Percentiles rank a stretch among this genome's conserved stretches.
Evolutionary conservation across 305 asterid species (phyloP).

Genomic region (Lippia alba): DNA sequence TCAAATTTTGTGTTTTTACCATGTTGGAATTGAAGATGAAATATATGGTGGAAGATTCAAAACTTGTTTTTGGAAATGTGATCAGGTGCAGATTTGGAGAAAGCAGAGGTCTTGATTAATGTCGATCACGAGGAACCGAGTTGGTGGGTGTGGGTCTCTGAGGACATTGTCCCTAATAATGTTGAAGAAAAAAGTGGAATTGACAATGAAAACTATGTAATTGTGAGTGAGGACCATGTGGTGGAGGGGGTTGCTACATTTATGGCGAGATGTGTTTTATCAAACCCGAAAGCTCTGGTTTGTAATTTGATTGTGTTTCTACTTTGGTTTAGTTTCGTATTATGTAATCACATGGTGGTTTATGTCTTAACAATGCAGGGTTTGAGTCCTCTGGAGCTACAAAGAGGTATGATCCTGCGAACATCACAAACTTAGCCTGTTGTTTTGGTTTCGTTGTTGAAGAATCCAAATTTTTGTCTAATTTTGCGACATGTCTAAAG

Average conservation of each 20-base stretch:
- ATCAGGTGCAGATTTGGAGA: slow-evolving; percentile 39
- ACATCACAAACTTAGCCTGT: background rate
- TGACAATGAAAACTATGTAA: slow-evolving; percentile 74
- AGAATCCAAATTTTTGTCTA: background rate
- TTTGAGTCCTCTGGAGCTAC: slow-evolving; percentile 76
- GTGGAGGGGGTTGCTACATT: slow-evolving; percentile 87
- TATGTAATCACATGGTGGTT: slow-evolving; percentile 21
- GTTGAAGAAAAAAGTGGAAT: slow-evolving; percentile 76
- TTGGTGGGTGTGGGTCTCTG: slow-evolving; percentile 97
- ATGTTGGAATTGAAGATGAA: background rate
- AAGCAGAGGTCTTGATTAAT: slow-evolving; percentile 49
- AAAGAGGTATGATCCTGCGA: slow-evolving; percentile 54
- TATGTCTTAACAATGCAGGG: slow-evolving; percentile 55
- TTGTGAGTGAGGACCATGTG: slow-evolving; percentile 79
- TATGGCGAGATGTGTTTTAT: slow-evolving; percentile 79
- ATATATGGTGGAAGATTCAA: slow-evolving; percentile 12
- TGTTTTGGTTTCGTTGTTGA: background rate
- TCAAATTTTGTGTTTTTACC: background rate
- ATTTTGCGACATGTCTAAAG: background rate
- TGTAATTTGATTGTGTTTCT: background rate
- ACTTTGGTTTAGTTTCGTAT: slow-evolving; percentile 1
- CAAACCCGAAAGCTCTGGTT: slow-evolving; percentile 17
- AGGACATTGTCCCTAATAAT: slow-evolving; percentile 59
- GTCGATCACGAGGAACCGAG: slow-evolving; percentile 77
- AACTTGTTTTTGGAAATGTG: slow-evolving; percentile 10